Evolutionary conservation across 169 alveolate genomes (phyloP), one percentile per base, ranked within the genome.

Genomic region (Plasmodium chabaudi): DNA sequence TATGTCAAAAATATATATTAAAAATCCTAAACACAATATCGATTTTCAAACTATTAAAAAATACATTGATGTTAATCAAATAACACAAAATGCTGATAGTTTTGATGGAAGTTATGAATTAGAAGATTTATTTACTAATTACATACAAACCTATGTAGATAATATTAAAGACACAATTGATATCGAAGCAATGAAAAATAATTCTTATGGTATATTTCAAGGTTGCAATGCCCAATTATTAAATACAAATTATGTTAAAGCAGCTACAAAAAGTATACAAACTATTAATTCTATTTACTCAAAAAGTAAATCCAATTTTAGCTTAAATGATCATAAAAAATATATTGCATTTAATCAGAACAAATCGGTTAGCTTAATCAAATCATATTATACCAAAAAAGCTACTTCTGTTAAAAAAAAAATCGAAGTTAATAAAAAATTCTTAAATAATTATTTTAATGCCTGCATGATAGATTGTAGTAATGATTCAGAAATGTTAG

Each of bases 381-480:
- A 75, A 9, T 7, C 67, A 23, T 75, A 68, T 23, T 75, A 75
- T 12, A 51, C 17, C 42, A 75, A 63, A 27, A 44, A 23, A 21
- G 59, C 65, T 7, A 39, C 63, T 34, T 75, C 67, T 13, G 68
- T 75, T 10, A 63, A 75, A 64, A 75, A 64, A 75, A 75, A 34
- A 64, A 75, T 75, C 9, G 59, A 75, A 9, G 64, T 63, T 46
- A 75, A 75, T 13, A 61, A 75, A 64, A 57, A 63, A 34, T 75
- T 75, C 27, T 23, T 75, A 10, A 25, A 75, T 25, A 47, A 75
- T 4, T 75, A 75, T 56, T 75, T 63, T 23, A 63, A 51, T 25
- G 88, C 88, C 13, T 75, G 88, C 44, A 39, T 55, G n/a, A 49
- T 75, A 47, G 88, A 75, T 21, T 75, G 64, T 25, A 57, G 19